Base-by-base conservation (phyloP, 805 yeast genomes). In the Wickerhamomyces tratensis region DNA sequence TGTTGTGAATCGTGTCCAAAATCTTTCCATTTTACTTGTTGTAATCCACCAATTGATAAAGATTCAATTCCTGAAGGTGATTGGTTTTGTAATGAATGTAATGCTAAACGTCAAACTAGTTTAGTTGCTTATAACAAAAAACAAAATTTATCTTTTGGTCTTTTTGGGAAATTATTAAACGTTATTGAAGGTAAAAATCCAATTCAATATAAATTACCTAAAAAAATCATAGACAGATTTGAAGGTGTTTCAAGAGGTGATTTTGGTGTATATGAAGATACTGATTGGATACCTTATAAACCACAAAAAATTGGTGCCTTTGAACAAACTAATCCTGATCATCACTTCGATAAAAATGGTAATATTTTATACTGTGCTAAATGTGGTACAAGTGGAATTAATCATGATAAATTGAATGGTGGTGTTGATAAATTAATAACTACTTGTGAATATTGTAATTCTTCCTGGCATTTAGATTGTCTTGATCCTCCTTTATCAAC, bases 1-100 rank as follows among this genome's bases (percentile, higher is more conserved):
- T 93, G 98, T 62, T 91, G 98, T 63, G 98, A 91, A 52, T 71
- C 85, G 2, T 91, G 98, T 61, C 96, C 97, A 0, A 73, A 72
- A 52, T 85, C 96, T 2, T 93, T 91, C 62, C 98, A 91, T 58
- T 87, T 93, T 56, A 70, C 85, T 6, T 91, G 98, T 59, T 75
- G 91, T 46, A 83, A 86, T 53, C 98, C 98, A 4, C 98, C 98
- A 0, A 63, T 82, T 33, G 86, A 82, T 50, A 87, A 82, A 36
- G 70, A 74, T 40, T 57, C 72, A 35, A 63, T 86, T 7, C 98
- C 98, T 0, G 94, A 82, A 39, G 96, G 84, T 34, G 82, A 78
- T 47, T 91, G 98, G 98, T 78, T 72, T 50, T 91, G 98, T 64
- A 72, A 73, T 13, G 86, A 83, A 53, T 91, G 98, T 61, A 51